Conservation (phyloP, 306 rosid species). For the Acacia melanoxylon region DNA sequence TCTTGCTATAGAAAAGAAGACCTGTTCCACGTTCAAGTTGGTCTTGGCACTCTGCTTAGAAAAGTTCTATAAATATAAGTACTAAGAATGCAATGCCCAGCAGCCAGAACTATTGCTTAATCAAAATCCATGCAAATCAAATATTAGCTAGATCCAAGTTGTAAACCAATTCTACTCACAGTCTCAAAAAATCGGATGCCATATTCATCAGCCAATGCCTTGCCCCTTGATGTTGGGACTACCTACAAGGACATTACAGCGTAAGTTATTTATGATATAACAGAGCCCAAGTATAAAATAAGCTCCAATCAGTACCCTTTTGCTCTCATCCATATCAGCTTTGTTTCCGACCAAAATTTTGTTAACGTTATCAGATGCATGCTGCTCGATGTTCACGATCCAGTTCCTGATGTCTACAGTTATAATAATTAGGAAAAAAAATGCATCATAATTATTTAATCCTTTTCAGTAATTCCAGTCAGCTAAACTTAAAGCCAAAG, state of each 20-base stretch:
- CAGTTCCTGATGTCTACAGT: constrained; percentile 41
- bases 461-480: background rate
- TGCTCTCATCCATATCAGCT: constrained; percentile 42
- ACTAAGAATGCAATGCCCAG: background rate
- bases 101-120: background rate
- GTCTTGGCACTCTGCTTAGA: constrained; percentile 41
- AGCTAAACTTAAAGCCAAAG: background rate
- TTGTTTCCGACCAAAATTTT: constrained; percentile 41
- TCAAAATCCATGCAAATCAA: background rate
- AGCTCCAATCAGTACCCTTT: constrained; percentile 23
- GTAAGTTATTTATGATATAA: background rate
- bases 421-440: background rate
- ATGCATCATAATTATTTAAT: background rate
- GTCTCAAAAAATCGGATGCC: constrained; percentile 35
- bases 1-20: constrained; percentile 37
- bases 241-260: constrained; percentile 25
- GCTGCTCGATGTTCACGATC: constrained; percentile 40
- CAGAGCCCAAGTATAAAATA: background rate
- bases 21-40: constrained; percentile 37
- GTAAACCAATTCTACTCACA: constrained; percentile 16
- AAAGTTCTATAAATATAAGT: background rate
- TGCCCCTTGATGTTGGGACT: constrained; percentile 36
- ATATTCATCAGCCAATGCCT: constrained; percentile 40
- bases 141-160: background rate
- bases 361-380: constrained; percentile 36